Percentiles rank a stretch among this genome's conserved stretches.
These are phyloP conservation scores for Erucastrum elatum DNA, from an alignment of 345 rosid species.

Conservation along the genomic window DNA sequence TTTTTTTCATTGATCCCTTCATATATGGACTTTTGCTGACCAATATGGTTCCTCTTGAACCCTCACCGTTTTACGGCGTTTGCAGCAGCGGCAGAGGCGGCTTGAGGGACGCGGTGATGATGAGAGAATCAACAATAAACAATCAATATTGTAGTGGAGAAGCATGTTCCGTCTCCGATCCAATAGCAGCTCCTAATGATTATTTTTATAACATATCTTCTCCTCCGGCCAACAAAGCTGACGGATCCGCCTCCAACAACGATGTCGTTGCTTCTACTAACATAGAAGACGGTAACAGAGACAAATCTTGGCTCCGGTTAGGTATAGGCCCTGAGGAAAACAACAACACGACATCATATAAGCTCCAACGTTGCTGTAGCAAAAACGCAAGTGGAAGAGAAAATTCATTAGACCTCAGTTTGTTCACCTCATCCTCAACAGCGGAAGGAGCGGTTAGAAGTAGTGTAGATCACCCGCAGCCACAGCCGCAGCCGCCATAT, in stretches of 20 bases:
- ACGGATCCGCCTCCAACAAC: slow-evolving; percentile 23
- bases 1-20: slow-evolving; percentile 8
- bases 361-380: slow-evolving; percentile 36
- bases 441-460: slow-evolving; percentile 16
- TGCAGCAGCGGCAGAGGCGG: slow-evolving; percentile 42
- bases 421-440: slow-evolving; percentile 44
- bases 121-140: slow-evolving; percentile 33
- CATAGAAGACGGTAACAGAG: slow-evolving; percentile 34
- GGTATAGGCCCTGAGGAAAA: slow-evolving; percentile 60
- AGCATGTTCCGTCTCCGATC: slow-evolving; percentile 53
- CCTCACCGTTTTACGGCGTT: slow-evolving; percentile 34
- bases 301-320: slow-evolving; percentile 77
- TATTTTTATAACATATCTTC: slow-evolving; percentile 38
- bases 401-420: slow-evolving; percentile 66
- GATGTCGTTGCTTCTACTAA: slow-evolving; percentile 10
- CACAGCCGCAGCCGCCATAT: slow-evolving; percentile 6
- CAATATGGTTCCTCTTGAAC: slow-evolving; percentile 63
- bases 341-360: slow-evolving; percentile 24
- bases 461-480: slow-evolving; percentile 12
- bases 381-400: slow-evolving; percentile 43
- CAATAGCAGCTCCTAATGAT: slow-evolving; percentile 21
- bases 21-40: slow-evolving; percentile 37
- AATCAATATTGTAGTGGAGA: slow-evolving; percentile 42
- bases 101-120: slow-evolving; percentile 25
- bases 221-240: slow-evolving; percentile 46